Evolutionary conservation across 2,329 filamentous ascomycete genomes (phyloP), one percentile per base, ranked within the genome.

Genomic region (Colletotrichum scovillei): DNA sequence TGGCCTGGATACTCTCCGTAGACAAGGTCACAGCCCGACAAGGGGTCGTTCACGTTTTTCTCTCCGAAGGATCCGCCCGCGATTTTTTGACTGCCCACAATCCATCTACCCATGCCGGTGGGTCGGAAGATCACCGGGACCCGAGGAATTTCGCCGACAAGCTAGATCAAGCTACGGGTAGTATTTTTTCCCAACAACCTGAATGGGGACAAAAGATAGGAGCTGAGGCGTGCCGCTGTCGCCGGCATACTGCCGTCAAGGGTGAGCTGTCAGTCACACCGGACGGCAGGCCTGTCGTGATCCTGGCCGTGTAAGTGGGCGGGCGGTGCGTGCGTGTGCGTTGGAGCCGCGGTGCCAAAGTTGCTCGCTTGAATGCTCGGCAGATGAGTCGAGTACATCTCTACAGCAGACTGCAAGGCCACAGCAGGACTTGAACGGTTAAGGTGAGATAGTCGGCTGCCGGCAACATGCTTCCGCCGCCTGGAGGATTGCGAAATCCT

Each of bases 51-150:
- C 8, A 49, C 42, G 60, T 22, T 28, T 63, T 35, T 52, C 35
- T 26, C 46, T 53, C n/a, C 46, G 46, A 46, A 53, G 60, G 60
- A 63, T 53, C 46, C 46, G 46, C 59, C 38, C 59, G 59, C 22
- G 14, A 26, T 30, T 22, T 9, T 9, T 22, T n/a, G 42, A 49
- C 19, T 22, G 42, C 42, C 42, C 19, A 49, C 42, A 26, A 49
- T 14, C n/a, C 19, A 16, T 62, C 19, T 24, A 16, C 59, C 59
- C 59, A 49, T 30, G 38, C 59, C 59, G 24, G 59, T 49, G 38
- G 59, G 38, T 22, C 59, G 59, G 38, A 60, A 60, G 30, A 60
- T 26, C n/a, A 22, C 35, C 57, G 16, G 57, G 57, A 4, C 6
- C 58, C 38, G 38, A 49, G 24, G 59, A 30, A 62, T 49, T 12